Evolutionary conservation across 176 grass and related monocot genomes (phyloP).

Genomic region (Bolboschoenus planiculmis): DNA sequence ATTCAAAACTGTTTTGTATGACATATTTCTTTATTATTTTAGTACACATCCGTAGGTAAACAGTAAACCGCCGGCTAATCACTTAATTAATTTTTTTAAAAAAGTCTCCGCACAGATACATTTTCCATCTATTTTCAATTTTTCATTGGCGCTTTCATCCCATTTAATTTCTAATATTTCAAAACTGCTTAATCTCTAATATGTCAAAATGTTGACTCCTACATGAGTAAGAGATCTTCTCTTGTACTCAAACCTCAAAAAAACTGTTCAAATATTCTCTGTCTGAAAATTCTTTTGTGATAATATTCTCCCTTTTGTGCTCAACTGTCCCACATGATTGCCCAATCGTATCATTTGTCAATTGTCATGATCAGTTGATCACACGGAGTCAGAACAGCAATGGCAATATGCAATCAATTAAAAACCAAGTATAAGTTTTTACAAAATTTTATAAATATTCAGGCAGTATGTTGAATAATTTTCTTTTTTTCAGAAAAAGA

Average conservation of each 20-base stretch:
- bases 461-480: neutral
- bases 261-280: neutral
- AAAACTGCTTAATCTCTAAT: too few species aligned
- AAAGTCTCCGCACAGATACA: neutral
- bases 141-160: too few species aligned
- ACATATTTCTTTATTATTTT: neutral
- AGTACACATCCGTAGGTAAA: neutral
- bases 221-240: neutral
- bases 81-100: neutral
- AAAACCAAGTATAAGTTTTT: neutral
- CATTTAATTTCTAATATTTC: too few species aligned
- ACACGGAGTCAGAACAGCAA: neutral
- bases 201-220: too few species aligned
- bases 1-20: neutral
- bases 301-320: neutral
- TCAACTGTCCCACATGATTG: neutral
- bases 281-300: neutral
- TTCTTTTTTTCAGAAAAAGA: neutral
- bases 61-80: neutral
- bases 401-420: neutral
- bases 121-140: neutral
- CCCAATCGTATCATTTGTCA: neutral
- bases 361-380: neutral
- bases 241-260: neutral
- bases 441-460: neutral